Base-by-base conservation (phyloP, 768 basidiomycete genomes). In the Boletus vermiculosoides region DNA sequence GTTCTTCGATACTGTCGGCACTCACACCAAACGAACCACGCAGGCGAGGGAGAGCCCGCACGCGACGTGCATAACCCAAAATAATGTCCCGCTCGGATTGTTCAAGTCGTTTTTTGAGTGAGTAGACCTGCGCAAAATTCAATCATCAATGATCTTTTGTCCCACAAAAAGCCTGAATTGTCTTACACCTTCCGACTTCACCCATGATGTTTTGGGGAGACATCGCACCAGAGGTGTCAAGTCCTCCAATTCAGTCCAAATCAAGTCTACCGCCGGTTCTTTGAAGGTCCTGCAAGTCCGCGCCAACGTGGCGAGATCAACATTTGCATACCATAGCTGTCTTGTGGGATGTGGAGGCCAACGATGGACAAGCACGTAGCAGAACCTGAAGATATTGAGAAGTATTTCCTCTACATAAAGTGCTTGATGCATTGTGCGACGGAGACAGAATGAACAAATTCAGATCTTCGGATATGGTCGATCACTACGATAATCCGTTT, bases 281-380 rank as follows among this genome's bases (percentile, higher is more conserved):
- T 50, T 66, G 57, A 67, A 63, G 18, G 57, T 16, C 28, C 13
- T 56, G 40, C 64, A 66, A 10, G 58, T 56, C 37, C 57, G 51
- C 2, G 64, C 53, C 5, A 61, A 25, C 0, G 23, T 7, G 13
- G 5, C 44, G 5, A 64, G 55, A 45, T 50, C 10, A 9, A 5
- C 10, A 31, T 48, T 57, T 23, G 40, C 44, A 52, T 55, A 58
- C 25, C 22, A 31, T 11, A 34, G 12, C 12, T 34, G 33, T 3
- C 12, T 34, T 34, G 33, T 34, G 33, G 33, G 33, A 13, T 13
- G 33, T 34, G 33, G 33, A 0, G 33, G 33, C 33, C 33, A 34
- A 13, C 33, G 33, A 13, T 34, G 13, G 33, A 34, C 33, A 13
- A 34, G 34, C 13, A 23, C 20, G 18, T 16, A 23, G 33, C 61